Percentiles rank a stretch among this genome's conserved stretches.
phyloP scores from a whole-genome alignment of 306 rosid species.

The Cercis canadensis region DNA sequence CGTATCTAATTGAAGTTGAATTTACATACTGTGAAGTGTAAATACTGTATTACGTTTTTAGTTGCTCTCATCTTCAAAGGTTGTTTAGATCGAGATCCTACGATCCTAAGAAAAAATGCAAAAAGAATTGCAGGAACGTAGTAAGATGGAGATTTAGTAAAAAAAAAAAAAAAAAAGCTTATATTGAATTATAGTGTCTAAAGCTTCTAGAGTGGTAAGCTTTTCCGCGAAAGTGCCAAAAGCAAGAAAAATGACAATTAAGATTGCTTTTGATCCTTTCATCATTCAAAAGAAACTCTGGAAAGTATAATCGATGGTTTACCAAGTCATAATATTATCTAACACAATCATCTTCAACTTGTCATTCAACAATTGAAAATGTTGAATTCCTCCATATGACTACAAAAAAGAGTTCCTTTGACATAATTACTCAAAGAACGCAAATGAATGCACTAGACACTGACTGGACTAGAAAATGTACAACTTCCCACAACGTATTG shows the following conservation, averaged over 20 bases:
- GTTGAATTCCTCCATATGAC: conserved; percentile 38
- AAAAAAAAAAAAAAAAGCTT: too few relatives aligned
- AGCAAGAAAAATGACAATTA: conserved; percentile 16
- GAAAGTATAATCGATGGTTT: conserved; percentile 39
- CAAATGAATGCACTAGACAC: conserved; percentile 24
- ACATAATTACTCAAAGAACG: conserved; percentile 28
- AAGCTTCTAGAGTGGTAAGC: conserved; percentile 12
- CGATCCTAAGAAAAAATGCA: too few relatives aligned
- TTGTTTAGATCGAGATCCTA: too few relatives aligned
- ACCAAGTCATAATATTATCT: conserved; percentile 38
- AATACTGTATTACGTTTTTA: too few relatives aligned
- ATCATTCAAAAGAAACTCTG: conserved; percentile 38
- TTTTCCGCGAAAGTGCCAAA: conserved; percentile 11
- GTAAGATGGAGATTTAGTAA: too few relatives aligned
- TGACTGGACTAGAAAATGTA: conserved; percentile 4
- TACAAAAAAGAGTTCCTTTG: conserved; percentile 5
- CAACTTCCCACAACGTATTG: conserved; percentile 25
- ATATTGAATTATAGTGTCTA: conserved; percentile 8
- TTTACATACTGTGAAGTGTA: too few relatives aligned
- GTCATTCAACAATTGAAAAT: conserved; percentile 36
- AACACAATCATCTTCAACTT: conserved; percentile 37
- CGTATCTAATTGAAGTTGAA: too few relatives aligned
- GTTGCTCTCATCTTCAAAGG: too few relatives aligned
- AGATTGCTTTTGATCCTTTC: conserved; percentile 36
- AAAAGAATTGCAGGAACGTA: too few relatives aligned